phyloP scores from a whole-genome alignment of 345 rosid genomes.

The Euphorbia lathyris region DNA sequence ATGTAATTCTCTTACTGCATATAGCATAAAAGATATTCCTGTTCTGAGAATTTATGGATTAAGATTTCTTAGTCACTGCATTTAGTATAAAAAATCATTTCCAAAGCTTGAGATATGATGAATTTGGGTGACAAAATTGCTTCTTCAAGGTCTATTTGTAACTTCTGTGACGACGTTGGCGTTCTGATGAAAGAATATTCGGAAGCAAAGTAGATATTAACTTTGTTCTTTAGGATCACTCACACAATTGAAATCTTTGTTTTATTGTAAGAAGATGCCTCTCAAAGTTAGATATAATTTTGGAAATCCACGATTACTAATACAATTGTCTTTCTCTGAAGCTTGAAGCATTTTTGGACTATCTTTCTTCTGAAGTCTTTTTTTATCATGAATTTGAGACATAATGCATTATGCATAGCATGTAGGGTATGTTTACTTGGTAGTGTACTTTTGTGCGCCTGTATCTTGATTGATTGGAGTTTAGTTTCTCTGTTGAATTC shows the following conservation, averaged over 20 bases:
- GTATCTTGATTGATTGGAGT: too few relatives aligned
- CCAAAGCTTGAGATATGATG: neutral
- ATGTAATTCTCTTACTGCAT: neutral
- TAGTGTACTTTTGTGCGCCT: too few relatives aligned
- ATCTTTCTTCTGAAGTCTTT: neutral
- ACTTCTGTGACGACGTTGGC: neutral
- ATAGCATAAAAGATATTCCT: neutral
- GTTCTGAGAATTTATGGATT: neutral
- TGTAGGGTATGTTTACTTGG: neutral
- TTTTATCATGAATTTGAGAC: neutral
- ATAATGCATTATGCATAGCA: too few relatives aligned
- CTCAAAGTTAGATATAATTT: neutral
- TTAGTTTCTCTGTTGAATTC: neutral
- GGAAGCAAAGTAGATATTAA: neutral
- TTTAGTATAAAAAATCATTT: neutral
- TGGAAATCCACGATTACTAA: neutral
- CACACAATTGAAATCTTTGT: neutral
- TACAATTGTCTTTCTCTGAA: neutral
- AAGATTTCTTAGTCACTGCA: neutral
- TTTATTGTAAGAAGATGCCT: neutral
- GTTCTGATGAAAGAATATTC: too few relatives aligned
- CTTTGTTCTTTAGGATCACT: neutral
- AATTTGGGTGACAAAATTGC: neutral
- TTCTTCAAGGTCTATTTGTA: neutral
- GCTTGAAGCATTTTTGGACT: neutral